phyloP scores from a whole-genome alignment of 2,329 filamentous ascomycete species.

The Lachnum nothofagi region DNA sequence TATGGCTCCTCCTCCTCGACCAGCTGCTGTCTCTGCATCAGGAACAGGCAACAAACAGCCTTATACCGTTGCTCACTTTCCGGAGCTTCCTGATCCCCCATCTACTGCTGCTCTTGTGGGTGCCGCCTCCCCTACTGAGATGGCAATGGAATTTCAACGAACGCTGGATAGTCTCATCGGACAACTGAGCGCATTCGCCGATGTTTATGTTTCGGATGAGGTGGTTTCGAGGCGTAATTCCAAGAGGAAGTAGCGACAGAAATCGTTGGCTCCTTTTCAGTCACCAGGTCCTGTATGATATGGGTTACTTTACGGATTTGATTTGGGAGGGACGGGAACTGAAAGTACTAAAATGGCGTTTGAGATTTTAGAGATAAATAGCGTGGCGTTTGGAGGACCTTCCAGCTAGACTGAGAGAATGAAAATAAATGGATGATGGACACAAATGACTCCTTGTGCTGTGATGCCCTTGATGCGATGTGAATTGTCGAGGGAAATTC shows the following conservation, averaged over 20 bases:
- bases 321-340: no score
- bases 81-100: conserved; percentile 23
- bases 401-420: neutral
- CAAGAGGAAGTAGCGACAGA: neutral
- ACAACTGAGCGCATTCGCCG: conserved; percentile 26
- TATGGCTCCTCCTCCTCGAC: conserved; percentile 19
- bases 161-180: conserved; percentile 21
- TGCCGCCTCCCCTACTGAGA: conserved; percentile 23
- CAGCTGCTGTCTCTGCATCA: neutral
- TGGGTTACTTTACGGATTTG: neutral
- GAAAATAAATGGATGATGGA: neutral
- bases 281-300: neutral
- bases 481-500: no score
- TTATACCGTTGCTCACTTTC: conserved; percentile 22
- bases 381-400: neutral
- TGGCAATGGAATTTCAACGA: conserved; percentile 25
- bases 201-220: conserved; percentile 21
- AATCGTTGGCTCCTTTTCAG: neutral
- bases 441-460: neutral
- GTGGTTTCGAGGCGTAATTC: conserved; percentile 8
- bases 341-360: no score
- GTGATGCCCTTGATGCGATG: no score
- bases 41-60: neutral
- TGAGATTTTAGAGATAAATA: neutral
- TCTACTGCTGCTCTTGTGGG: conserved; percentile 25